These are phyloP conservation scores for Didymosphaeria variabile DNA, from an alignment of 2,329 filamentous ascomycete genomes.

Conservation along the genomic window DNA sequence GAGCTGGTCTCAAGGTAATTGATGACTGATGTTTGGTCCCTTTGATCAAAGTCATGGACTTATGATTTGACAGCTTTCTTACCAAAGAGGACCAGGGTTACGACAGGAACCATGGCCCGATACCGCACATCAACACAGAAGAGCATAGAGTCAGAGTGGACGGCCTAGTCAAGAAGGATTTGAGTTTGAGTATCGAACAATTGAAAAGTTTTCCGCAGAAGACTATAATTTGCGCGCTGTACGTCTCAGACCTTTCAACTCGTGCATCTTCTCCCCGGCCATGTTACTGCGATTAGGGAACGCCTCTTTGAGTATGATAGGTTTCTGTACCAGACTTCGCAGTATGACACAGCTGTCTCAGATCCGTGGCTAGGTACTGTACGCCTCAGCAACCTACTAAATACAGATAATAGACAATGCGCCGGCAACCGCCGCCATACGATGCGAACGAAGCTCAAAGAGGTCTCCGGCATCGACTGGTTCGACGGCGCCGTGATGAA, in stretches of 20 bases:
- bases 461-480: slow-evolving; percentile 69
- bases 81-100: slow-evolving; percentile 57
- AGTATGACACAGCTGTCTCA: too few relatives aligned
- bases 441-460: slow-evolving; percentile 67
- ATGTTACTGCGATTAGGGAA: background rate
- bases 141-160: slow-evolving; percentile 58
- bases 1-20: slow-evolving; percentile 56
- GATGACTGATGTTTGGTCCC: background rate
- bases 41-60: background rate
- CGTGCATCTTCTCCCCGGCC: background rate
- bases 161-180: slow-evolving; percentile 56
- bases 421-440: slow-evolving; percentile 69
- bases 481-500: slow-evolving; percentile 69
- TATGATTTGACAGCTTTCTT: slow-evolving; percentile 54
- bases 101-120: slow-evolving; percentile 66
- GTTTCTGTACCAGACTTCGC: too few relatives aligned
- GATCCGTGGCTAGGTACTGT: background rate
- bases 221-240: slow-evolving; percentile 63
- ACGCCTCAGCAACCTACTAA: background rate
- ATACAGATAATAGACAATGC: slow-evolving; percentile 54
- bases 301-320: background rate
- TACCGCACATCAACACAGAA: slow-evolving; percentile 57
- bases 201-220: slow-evolving; percentile 62
- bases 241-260: background rate
- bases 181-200: slow-evolving; percentile 58